Evolutionary conservation across 768 basidiomycete species (phyloP).

Genomic region (Trichaptum fuscoviolaceum): DNA sequence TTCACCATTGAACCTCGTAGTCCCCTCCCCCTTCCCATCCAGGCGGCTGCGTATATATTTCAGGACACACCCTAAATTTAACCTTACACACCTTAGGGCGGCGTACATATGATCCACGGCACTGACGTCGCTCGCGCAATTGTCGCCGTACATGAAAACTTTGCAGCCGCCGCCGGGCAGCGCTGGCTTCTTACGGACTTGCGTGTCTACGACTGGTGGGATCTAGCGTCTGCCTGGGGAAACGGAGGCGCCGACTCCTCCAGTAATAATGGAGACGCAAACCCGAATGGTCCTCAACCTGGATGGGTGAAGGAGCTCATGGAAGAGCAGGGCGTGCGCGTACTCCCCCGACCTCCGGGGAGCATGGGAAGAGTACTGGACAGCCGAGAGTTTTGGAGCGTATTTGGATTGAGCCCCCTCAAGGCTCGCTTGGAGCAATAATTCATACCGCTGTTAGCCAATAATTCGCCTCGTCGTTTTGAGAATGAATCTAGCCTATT

Average conservation of each 20-base stretch:
- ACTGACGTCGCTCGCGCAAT: slow-evolving; percentile 54
- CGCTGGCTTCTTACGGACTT: slow-evolving; percentile 53
- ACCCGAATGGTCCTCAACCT: slow-evolving; percentile 32
- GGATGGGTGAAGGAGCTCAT: slow-evolving; percentile 57
- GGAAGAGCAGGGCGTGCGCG: slow-evolving; percentile 42
- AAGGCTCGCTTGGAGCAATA: slow-evolving; percentile 8
- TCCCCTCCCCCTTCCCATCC: slow-evolving; percentile 2
- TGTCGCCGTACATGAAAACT: slow-evolving; percentile 47
- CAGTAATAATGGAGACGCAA: slow-evolving; percentile 9
- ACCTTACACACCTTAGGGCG: slow-evolving; percentile 31
- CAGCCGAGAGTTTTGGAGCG: slow-evolving; percentile 54
- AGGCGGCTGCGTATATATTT: neutral
- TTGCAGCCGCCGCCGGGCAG: slow-evolving; percentile 40
- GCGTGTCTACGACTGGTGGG: slow-evolving; percentile 66
- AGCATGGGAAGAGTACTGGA: slow-evolving; percentile 50
- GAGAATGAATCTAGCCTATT: too few species aligned
- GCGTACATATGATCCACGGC: slow-evolving; percentile 59
- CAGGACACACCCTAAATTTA: neutral
- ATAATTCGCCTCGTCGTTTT: neutral
- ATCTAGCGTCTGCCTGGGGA: slow-evolving; percentile 54
- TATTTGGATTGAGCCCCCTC: slow-evolving; percentile 17
- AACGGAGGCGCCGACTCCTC: slow-evolving; percentile 15
- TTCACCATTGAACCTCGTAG: neutral
- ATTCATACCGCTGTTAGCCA: neutral
- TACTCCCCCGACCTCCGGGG: slow-evolving; percentile 46